phyloP scores from a whole-genome alignment of 1,139 yeast species.

The Candida freyschussii region DNA sequence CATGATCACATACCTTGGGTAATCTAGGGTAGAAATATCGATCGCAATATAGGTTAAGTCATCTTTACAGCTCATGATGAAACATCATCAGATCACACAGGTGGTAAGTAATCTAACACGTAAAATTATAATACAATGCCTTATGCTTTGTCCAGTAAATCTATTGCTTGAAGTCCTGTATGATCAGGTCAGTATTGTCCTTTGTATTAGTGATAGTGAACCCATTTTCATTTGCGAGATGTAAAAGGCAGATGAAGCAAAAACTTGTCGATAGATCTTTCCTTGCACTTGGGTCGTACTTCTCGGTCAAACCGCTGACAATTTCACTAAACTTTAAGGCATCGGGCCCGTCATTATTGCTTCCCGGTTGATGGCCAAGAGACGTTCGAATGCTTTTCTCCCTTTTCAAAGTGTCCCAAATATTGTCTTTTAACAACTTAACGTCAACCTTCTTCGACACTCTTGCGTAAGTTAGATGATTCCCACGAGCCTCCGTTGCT shows the following conservation, averaged over 20 bases:
- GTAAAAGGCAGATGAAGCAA: slow-evolving; percentile 80
- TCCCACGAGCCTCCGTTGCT: too few species aligned
- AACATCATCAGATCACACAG: too few species aligned
- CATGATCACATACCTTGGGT: too few species aligned
- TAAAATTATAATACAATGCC: too few species aligned
- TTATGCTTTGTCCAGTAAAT: background rate
- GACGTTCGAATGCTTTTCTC: slow-evolving; percentile 14
- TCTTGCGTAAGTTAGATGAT: slow-evolving; percentile 54
- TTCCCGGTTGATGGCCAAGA: slow-evolving; percentile 2
- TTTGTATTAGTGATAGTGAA: slow-evolving; percentile 54
- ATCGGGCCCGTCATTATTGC: slow-evolving; percentile 4
- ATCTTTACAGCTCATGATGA: too few species aligned
- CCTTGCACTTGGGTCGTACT: slow-evolving; percentile 45
- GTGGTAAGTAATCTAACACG: too few species aligned
- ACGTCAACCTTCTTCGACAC: slow-evolving; percentile 86
- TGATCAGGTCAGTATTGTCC: slow-evolving; percentile 48
- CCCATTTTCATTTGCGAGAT: slow-evolving; percentile 88
- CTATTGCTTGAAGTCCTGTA: slow-evolving; percentile 11
- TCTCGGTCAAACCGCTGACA: slow-evolving; percentile 38
- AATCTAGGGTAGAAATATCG: too few species aligned
- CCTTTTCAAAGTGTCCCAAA: slow-evolving; percentile 60
- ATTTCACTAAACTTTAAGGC: slow-evolving; percentile 23
- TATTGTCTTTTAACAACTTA: slow-evolving; percentile 67
- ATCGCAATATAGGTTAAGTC: too few species aligned
- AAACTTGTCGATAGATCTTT: slow-evolving; percentile 81